Conservation (phyloP, 148 eudicot species). For the Camellia sinensis region DNA sequence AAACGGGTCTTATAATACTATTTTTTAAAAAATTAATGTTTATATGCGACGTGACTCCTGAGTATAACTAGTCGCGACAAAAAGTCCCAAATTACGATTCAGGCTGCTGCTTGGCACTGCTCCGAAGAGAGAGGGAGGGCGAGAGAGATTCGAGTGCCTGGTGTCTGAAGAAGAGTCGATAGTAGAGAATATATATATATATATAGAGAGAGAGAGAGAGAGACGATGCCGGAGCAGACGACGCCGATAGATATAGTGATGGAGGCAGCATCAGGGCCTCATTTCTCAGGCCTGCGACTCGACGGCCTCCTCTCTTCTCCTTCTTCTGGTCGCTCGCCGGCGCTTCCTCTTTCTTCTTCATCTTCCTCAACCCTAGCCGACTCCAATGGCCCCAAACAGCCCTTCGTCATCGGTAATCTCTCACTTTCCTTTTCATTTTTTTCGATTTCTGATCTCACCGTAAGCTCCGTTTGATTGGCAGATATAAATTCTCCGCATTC, state of each 20-base stretch:
- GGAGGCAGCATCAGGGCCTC: slow-evolving; percentile 91
- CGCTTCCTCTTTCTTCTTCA: slow-evolving; percentile 11
- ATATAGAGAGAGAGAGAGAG: neutral
- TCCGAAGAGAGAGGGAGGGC: neutral
- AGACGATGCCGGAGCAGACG: slow-evolving; percentile 27
- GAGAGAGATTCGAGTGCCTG: neutral
- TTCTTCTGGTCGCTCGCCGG: slow-evolving; percentile 38
- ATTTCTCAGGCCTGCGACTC: slow-evolving; percentile 87
- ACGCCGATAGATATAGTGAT: slow-evolving; percentile 71
- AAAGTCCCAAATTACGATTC: no score
- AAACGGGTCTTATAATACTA: no score
- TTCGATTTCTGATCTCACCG: neutral
- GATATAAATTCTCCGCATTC: neutral
- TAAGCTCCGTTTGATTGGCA: neutral
- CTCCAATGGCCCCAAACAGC: slow-evolving; percentile 43
- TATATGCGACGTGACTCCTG: no score
- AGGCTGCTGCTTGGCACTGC: neutral
- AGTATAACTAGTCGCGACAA: no score
- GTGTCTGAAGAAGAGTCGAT: neutral
- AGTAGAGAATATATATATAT: neutral
- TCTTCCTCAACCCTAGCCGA: slow-evolving; percentile 25
- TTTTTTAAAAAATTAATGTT: no score
- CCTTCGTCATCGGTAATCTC: slow-evolving; percentile 79
- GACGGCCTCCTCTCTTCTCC: slow-evolving; percentile 42
- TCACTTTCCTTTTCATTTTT: neutral